Base-by-base conservation (phyloP, 2,329 filamentous ascomycete genomes). In the Pseudogymnoascus pannorum region DNA sequence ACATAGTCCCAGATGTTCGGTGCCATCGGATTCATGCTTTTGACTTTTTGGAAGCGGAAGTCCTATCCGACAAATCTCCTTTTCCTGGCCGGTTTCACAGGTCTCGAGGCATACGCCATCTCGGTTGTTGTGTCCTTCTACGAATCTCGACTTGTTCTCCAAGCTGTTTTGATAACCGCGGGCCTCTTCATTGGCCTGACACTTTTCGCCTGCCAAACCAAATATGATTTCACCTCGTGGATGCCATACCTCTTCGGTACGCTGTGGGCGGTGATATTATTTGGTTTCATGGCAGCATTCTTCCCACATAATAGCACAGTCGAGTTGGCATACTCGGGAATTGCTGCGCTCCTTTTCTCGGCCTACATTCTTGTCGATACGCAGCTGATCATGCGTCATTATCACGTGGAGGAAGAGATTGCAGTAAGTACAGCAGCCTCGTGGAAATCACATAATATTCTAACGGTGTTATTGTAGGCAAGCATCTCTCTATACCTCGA, bases 221-320 rank as follows among this genome's bases (percentile, higher is more conserved):
- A 95, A 75, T 99, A 99, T 73, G 94, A 99, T 79, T 99, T 99
- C 74, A 97, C 93, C 1, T 88, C 85, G 66, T 99, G 94, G 93
- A 90, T 93, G 80, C 93, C 94, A 16, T 97, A 97, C 73, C 84
- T 97, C 3, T 95, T 95, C 70, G 92, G 92, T 62, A 87, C 82
- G 0, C 82, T 99, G 16, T 97, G 94, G 94, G 87, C 89, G 5
- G 77, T 97, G 63, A 82, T 99, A 65, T 79, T 99, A 40, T 97
- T 97, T 72, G 90, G 94, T 58, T 94, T 99, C 79, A 92, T 97
- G 83, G 81, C 87, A 66, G 83, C 85, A 67, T 97, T 97, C 81
- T 87, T 99, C 77, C 92, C 91, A 3, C 84, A 88, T 75, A 89
- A 81, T 75, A 91, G 85, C 73, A 92, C 87, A 24, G 79, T 87